Evolutionary conservation across 768 basidiomycete genomes (phyloP), one percentile per base, ranked within the genome.

Genomic region (Galerina sulciceps): DNA sequence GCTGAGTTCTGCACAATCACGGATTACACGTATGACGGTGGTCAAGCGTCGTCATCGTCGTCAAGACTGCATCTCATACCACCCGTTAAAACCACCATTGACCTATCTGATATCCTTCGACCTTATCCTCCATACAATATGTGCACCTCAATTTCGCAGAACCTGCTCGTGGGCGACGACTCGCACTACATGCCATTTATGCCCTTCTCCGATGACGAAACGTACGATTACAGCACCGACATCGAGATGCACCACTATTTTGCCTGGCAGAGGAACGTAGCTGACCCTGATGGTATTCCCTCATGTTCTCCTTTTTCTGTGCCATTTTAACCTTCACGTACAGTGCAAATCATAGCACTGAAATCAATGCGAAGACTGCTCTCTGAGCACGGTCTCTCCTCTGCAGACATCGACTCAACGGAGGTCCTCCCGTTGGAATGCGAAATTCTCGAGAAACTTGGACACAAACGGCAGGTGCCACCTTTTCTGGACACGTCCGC

Each of bases 191-290:
- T 89, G 77, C 75, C 77, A 2, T 91, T 89, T 67, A 69, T 89
- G 6, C 88, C 88, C 1, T 84, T 83, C 52, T 76, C 82, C 0
- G 88, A 91, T 63, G 88, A 90, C 43, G 77, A 79, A 2, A 64
- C 46, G 0, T 91, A 91, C 61, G 62, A 83, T 49, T 71, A 68
- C 35, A 31, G 44, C 2, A 64, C 50, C 14, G 81, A 88, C 61
- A 64, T 71, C 2, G 52, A 65, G 13, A 75, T 81, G 4, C 81
- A 88, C 67, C 67, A 65, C 9, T 66, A 67, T 2, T 75, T 85
- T 51, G 78, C 79, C 0, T 91, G 90, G 89, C 79, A 85, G 60
- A 60, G 45, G 13, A 23, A 52, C 1, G 40, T 57, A 1, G 48
- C 64, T 6, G 76, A 78, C 58, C 73, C 78, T 0, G 78, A 79